A percentile compares a stretch with the other conserved stretches of the same genome.
Conservation (phyloP, 371 early-diverging fungal species). For the Blakeslea trispora region DNA sequence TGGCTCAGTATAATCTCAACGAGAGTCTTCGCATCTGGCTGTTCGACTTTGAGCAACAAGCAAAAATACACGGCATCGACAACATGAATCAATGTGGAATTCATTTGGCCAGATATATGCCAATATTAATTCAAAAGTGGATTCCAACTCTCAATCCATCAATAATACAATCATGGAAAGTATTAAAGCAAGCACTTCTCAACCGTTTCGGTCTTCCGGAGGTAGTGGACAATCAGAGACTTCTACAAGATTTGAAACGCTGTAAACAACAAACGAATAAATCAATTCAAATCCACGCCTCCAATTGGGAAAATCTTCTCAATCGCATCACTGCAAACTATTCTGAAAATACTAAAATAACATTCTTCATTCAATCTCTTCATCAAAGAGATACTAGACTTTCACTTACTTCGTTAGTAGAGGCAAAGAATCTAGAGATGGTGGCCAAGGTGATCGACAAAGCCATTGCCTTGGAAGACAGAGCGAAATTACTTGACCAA, state of each 20-base stretch:
- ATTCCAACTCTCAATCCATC: background rate
- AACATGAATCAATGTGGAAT: background rate
- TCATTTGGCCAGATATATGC: background rate
- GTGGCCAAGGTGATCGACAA: background rate
- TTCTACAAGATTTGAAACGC: background rate
- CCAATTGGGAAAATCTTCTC: constrained; percentile 3
- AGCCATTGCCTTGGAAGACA: background rate
- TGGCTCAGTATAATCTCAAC: background rate
- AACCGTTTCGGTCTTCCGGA: constrained; percentile 2
- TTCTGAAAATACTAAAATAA: background rate
- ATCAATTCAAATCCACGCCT: background rate
- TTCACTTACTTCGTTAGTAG: background rate
- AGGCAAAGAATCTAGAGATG: background rate
- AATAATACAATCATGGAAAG: background rate
- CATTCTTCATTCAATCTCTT: constrained; percentile 2
- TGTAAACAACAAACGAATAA: constrained; percentile 2
- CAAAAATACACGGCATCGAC: background rate
- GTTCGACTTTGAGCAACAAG: background rate
- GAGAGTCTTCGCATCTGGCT: constrained; percentile 3
- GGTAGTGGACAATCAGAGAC: constrained; percentile 2
- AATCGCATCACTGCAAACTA: background rate
- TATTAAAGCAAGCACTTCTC: background rate
- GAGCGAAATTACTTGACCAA: background rate
- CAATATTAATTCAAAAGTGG: constrained; percentile 3
- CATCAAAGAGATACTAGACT: constrained; percentile 1